Base-by-base conservation (phyloP, 2,329 filamentous ascomycete species). In the Fusarium algeriense region DNA sequence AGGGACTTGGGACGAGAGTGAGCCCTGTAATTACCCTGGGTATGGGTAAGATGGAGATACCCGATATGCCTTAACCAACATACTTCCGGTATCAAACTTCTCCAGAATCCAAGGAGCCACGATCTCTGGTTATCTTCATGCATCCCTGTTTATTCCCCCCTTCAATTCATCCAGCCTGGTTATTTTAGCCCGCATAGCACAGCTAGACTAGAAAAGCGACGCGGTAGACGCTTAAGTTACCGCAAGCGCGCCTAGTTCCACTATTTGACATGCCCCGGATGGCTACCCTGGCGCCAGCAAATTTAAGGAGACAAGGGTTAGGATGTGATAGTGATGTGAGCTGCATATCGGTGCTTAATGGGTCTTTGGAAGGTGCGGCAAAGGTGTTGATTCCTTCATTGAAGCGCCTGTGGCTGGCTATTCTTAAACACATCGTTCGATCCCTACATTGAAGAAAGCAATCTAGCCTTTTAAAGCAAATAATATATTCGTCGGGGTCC, bases 251-350 rank as follows among this genome's bases (percentile, higher is more conserved):
- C 48, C 45, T 28, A 23, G 48, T 19, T 48, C 49, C 57, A 60
- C 46, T 46, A 40, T 48, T 64, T n/a, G 14, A 35, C 30, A 13
- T 9, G 30, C 55, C 41, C 54, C 45, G 30, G 54, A 35, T 64
- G 60, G 60, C 35, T 46, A 30, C 35, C 32, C 35, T 61, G 49
- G 49, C 62, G 62, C 48, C 49, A 37, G 13, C 10, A 23, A 17
- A 32, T 23, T 32, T 19, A 55, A 55, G 11, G 20, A 14, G 48
- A 41, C 50, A 28, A 43, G 20, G 34, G 20, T 28, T 17, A 11
- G 34, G 43, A 56, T 67, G 64, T 67, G 64, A 67, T 60, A 54
- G 64, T 67, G 64, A 67, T 40, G 23, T 17, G 28, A 35, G 23
- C 49, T 64, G 60, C 64, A 67, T 67, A 30, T 49, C 14, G 17